Percentiles rank a stretch among this genome's conserved stretches.
phyloP scores from a whole-genome alignment of 495 filamentous ascomycete genomes.

The Annulohypoxylon maeteangense region DNA sequence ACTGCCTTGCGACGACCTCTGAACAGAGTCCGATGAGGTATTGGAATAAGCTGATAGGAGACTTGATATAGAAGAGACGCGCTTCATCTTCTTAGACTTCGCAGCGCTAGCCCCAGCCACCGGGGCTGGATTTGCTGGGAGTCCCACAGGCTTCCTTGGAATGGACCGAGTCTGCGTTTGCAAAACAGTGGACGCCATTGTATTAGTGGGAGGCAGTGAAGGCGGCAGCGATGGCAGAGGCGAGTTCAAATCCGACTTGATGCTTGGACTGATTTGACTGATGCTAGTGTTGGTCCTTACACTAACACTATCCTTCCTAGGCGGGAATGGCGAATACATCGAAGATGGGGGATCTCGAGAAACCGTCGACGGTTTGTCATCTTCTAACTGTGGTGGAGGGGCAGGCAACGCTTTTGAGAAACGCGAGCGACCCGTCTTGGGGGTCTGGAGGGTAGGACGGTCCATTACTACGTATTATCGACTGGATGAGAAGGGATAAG shows the following conservation, averaged over 20 bases:
- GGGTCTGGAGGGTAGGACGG: constrained; percentile 41
- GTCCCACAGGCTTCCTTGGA: constrained; percentile 44
- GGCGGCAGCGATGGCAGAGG: constrained; percentile 42
- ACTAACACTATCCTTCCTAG: constrained; percentile 42
- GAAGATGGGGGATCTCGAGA: constrained; percentile 32
- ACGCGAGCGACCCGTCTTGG: constrained; percentile 47
- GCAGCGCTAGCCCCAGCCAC: constrained; percentile 8
- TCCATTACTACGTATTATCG: constrained; percentile 41
- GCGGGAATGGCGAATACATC: constrained; percentile 39
- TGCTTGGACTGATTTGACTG: constrained; percentile 17
- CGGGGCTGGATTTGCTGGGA: constrained; percentile 37
- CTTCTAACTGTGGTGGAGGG: constrained; percentile 38
- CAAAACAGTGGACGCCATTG: constrained; percentile 19
- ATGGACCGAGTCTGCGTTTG: constrained; percentile 39
- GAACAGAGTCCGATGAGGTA: constrained; percentile 51
- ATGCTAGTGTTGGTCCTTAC: constrained; percentile 18
- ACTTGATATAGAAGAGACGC: constrained; percentile 57
- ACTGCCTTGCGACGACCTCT: constrained; percentile 49
- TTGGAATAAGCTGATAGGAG: constrained; percentile 59
- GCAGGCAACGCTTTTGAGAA: constrained; percentile 52
- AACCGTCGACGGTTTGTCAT: constrained; percentile 30
- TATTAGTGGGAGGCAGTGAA: constrained; percentile 28
- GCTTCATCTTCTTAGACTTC: constrained; percentile 42
- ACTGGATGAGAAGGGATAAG: constrained; percentile 19
- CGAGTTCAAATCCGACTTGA: constrained; percentile 31